Conservation (phyloP, 768 basidiomycete species). For the Podaxis sp. region DNA sequence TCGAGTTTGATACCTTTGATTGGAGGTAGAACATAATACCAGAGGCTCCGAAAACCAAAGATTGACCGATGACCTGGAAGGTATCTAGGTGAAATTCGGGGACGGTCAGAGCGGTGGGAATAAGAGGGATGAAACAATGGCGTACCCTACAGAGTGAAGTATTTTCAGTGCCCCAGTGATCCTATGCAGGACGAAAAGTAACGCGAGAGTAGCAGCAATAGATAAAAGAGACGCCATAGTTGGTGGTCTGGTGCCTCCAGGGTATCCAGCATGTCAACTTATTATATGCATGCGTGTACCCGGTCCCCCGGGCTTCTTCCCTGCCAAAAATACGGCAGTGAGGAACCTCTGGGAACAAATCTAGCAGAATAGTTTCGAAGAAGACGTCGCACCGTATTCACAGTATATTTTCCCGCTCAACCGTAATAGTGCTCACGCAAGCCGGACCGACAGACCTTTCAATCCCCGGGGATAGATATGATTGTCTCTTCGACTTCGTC, state of each 20-base stretch:
- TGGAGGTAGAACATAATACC: slow-evolving; percentile 28
- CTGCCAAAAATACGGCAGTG: neutral
- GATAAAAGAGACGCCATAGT: slow-evolving; percentile 2
- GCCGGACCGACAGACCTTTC: slow-evolving; percentile 2
- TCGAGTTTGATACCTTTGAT: slow-evolving; percentile 31
- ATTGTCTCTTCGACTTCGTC: neutral
- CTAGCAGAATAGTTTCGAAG: neutral
- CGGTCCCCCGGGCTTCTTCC: neutral
- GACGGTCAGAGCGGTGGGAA: neutral
- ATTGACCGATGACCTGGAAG: slow-evolving; percentile 33
- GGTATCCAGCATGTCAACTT: neutral
- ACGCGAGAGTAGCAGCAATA: neutral
- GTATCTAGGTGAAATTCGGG: slow-evolving; percentile 22
- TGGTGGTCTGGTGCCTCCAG: neutral
- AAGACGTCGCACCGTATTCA: neutral
- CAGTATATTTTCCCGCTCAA: neutral
- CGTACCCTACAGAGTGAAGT: slow-evolving; percentile 29
- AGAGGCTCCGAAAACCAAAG: slow-evolving; percentile 23
- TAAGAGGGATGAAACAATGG: neutral
- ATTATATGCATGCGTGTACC: too few relatives aligned
- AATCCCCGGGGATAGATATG: neutral
- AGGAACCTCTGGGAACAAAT: neutral
- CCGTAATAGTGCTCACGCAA: slow-evolving; percentile 15
- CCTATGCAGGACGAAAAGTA: slow-evolving; percentile 9
- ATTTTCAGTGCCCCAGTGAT: slow-evolving; percentile 6